Evolutionary conservation across 768 basidiomycete species (phyloP).

Genomic region (Agrocybe praecox): DNA sequence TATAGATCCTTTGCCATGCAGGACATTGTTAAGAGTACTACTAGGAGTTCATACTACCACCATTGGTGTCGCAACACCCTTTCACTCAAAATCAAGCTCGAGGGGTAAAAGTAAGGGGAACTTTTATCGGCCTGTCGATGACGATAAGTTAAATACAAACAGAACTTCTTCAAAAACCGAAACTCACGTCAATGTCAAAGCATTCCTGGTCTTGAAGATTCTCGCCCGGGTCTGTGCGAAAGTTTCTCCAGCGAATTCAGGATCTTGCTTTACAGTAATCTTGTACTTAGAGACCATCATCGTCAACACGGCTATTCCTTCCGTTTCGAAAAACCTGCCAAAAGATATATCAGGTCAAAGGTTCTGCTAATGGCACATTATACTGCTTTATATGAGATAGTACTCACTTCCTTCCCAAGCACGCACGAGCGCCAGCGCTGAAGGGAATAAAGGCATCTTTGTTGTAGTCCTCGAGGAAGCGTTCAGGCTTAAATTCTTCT

Average conservation of each 20-base stretch:
- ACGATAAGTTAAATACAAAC: background rate
- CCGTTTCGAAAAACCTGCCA: slow-evolving; percentile 50
- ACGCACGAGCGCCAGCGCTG: slow-evolving; percentile 34
- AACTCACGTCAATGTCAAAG: slow-evolving; percentile 48
- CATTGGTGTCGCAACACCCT: too few relatives aligned
- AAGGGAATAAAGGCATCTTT: slow-evolving; percentile 57
- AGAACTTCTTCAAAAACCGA: background rate
- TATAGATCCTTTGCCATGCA: too few relatives aligned
- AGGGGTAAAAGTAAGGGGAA: slow-evolving; percentile 24
- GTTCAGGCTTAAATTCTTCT: slow-evolving; percentile 38
- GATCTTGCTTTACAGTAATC: slow-evolving; percentile 51
- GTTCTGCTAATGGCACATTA: too few relatives aligned
- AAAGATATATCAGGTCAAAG: too few relatives aligned
- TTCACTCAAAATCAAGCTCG: slow-evolving; percentile 3
- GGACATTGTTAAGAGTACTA: too few relatives aligned
- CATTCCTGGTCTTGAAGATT: slow-evolving; percentile 34
- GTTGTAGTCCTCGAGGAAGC: slow-evolving; percentile 52
- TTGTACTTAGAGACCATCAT: slow-evolving; percentile 47
- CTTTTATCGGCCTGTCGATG: slow-evolving; percentile 21
- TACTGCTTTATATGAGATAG: too few relatives aligned
- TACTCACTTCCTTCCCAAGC: slow-evolving; percentile 20
- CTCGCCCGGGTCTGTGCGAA: slow-evolving; percentile 46
- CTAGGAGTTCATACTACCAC: too few relatives aligned
- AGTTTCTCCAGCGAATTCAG: slow-evolving; percentile 45
- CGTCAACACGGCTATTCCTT: slow-evolving; percentile 50